Evolutionary conservation across 768 basidiomycete species (phyloP).

Genomic region (Nidularia pulvinata): DNA sequence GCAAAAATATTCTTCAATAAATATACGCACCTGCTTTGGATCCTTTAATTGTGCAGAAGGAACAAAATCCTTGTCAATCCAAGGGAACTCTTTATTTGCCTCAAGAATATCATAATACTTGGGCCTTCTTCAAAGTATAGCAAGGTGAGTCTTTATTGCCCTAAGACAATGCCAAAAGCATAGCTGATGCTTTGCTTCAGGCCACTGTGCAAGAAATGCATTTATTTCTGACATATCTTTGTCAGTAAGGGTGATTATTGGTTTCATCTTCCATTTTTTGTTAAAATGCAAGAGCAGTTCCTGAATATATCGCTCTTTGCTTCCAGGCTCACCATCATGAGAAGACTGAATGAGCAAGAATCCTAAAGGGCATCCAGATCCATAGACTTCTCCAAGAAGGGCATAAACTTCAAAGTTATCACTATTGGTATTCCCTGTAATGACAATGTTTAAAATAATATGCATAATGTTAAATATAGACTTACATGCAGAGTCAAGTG

Average conservation of each 20-base stretch:
- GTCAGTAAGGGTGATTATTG: constrained; percentile 24
- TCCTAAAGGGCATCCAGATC: constrained; percentile 28
- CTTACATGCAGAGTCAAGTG: constrained; percentile 25
- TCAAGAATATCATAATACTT: constrained; percentile 19
- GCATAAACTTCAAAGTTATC: constrained; percentile 27
- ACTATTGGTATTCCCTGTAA: constrained; percentile 27
- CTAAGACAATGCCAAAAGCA: constrained; percentile 34
- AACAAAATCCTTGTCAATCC: constrained; percentile 16
- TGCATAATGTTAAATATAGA: not conserved
- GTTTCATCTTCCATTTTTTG: constrained; percentile 12
- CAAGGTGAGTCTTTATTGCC: constrained; percentile 21
- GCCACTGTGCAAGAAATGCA: constrained; percentile 17
- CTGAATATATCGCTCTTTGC: constrained; percentile 20
- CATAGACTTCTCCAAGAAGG: constrained; percentile 24
- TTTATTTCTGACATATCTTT: constrained; percentile 27
- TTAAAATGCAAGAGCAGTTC: constrained; percentile 18
- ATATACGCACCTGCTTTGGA: no score
- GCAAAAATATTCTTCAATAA: no score
- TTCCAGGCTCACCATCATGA: constrained; percentile 8
- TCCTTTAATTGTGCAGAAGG: not conserved
- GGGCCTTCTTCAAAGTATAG: constrained; percentile 17
- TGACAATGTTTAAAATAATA: not conserved
- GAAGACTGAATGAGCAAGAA: constrained; percentile 18
- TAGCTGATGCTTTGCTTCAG: constrained; percentile 28
- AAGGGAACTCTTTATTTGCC: constrained; percentile 19